These are phyloP conservation scores for Nemania abortiva DNA, from an alignment of 2,329 filamentous ascomycete species.

Conservation along the genomic window DNA sequence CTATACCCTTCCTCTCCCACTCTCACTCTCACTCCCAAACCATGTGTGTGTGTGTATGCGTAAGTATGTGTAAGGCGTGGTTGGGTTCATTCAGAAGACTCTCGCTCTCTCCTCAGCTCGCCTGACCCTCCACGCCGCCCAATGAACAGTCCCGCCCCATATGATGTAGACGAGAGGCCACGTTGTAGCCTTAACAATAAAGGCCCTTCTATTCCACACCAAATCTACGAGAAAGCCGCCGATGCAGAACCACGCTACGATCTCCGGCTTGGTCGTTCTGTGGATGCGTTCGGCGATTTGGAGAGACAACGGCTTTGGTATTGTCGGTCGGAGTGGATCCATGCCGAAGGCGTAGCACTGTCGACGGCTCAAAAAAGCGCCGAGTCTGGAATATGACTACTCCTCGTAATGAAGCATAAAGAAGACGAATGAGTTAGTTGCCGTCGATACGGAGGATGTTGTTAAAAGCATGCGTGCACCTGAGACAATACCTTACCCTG, in stretches of 20 bases:
- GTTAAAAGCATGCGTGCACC: no score
- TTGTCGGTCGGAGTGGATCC: conserved; percentile 26
- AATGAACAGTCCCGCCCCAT: no score
- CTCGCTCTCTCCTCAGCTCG: conserved; percentile 21
- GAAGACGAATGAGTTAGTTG: background rate
- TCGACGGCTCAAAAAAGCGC: background rate
- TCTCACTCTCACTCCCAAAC: background rate
- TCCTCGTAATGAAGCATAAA: background rate
- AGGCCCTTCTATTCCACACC: conserved; percentile 41
- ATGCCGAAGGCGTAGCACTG: conserved; percentile 6
- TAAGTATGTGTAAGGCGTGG: background rate
- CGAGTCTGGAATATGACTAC: no score
- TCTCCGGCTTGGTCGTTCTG: conserved; percentile 41
- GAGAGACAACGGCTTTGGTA: conserved; percentile 40
- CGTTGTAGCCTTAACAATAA: conserved; percentile 33
- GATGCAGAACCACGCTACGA: conserved; percentile 40
- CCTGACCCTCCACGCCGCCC: conserved; percentile 44
- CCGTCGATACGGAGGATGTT: no score
- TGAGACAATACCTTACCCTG: no score
- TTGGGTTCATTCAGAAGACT: background rate
- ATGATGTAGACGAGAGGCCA: conserved; percentile 43
- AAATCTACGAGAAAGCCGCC: conserved; percentile 41
- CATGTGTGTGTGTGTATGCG: no score
- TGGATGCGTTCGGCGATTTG: conserved; percentile 43
- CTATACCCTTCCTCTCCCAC: conserved; percentile 4